Evolutionary conservation across 2,329 filamentous ascomycete species (phyloP), one percentile per base, ranked within the genome.

Genomic region (Laburnicola sp.): DNA sequence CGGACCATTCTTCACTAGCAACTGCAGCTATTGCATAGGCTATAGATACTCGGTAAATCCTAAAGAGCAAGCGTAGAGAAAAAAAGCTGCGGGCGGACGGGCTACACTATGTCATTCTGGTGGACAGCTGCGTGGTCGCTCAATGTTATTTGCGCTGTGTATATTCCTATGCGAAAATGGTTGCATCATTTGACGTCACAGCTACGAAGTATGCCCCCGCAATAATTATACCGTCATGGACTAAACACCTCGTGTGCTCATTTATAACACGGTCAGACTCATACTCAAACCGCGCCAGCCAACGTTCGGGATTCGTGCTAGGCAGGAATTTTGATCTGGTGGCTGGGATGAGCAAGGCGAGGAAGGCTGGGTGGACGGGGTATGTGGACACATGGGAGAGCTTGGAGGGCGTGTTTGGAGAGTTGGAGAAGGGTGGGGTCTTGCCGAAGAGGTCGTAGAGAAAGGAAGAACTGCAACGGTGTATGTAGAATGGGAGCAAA

Each of bases 291-390:
- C 16, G 16, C 16, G 16, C 16, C 16, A 16, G 16, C 16, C 16
- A 16, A 16, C 16, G 16, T 46, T 55, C 76, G 45, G 73, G 69
- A 5, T 76, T 78, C 56, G 72, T 74, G 2, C 59, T 80, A 23
- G 75, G 76, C 0, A 59, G 77, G 31, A 69, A 72, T 36, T 78
- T 71, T 49, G 69, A 74, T 57, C 40, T 75, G 4, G 71, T 77
- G 1, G 58, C 73, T 36, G 74, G 67, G 46, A 77, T 79, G 72
- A 77, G 67, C 42, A 80, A 79, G 61, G 77, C 77, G 4, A 67
- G 78, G 45, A 72, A 71, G 52, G 60, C 70, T 23, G 77, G 78
- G 0, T 80, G 74, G 73, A 74, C 63, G 1, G 76, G 74, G 0
- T 76, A 66, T 46, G 51, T 37, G 4, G 59, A 65, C 47, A 56